phyloP scores from a whole-genome alignment of 169 alveolate genomes.

The Plasmodium inui region DNA sequence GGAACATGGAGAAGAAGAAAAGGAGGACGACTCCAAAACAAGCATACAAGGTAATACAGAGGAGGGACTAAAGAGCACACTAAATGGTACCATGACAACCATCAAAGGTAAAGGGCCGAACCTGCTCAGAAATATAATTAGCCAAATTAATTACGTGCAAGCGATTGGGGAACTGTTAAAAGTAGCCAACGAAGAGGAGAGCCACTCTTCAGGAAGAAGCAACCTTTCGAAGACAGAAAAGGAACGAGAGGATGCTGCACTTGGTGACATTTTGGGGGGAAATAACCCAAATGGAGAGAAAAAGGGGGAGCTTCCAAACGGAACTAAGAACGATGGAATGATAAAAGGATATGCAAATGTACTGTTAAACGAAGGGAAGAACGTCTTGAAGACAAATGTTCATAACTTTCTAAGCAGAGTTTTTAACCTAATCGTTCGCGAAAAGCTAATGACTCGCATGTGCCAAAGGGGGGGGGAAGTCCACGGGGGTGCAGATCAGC shows the following conservation, averaged over 20 bases:
- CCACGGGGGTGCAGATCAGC: no score
- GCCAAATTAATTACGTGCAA: not conserved
- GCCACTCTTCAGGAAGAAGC: not conserved
- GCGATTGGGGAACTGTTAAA: not conserved
- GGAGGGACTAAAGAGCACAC: not conserved
- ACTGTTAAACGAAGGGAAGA: not conserved
- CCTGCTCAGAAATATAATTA: not conserved
- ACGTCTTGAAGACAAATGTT: not conserved
- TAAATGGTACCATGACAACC: not conserved
- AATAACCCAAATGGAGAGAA: not conserved
- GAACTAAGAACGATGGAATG: slow-evolving; percentile 6
- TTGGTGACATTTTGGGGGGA: not conserved
- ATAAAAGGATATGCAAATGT: slow-evolving; percentile 6
- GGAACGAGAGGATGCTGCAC: not conserved
- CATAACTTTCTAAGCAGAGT: slow-evolving; percentile 14
- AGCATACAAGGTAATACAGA: not conserved
- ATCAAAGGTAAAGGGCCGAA: not conserved
- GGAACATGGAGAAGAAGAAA: not conserved
- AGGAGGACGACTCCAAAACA: not conserved
- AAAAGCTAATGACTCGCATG: slow-evolving; percentile 32
- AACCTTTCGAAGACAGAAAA: not conserved
- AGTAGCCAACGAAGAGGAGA: not conserved
- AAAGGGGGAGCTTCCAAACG: not conserved
- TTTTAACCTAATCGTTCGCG: slow-evolving; percentile 26
- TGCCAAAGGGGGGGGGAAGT: slow-evolving; percentile 9